Conservation (phyloP, 306 rosid species). For the Sicyos baderoa region DNA sequence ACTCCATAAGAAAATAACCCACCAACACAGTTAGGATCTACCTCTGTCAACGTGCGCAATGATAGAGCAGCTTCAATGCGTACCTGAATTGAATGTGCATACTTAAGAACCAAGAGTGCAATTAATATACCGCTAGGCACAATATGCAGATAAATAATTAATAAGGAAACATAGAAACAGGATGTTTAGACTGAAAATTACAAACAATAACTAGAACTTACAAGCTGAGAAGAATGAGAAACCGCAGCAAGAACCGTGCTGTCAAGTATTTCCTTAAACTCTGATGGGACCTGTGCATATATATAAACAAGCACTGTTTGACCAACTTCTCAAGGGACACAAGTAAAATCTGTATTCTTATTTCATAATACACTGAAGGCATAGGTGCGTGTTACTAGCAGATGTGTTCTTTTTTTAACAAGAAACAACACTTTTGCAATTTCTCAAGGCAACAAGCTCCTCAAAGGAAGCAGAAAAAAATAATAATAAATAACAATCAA, state of each 20-base stretch:
- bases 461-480: no score
- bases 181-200: neutral
- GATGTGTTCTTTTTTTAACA: neutral
- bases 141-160: neutral
- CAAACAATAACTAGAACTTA: slow-evolving; percentile 34
- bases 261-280: slow-evolving; percentile 89
- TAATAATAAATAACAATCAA: no score
- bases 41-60: slow-evolving; percentile 80
- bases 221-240: slow-evolving; percentile 80
- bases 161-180: neutral
- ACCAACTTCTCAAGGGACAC: neutral
- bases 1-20: slow-evolving; percentile 89
- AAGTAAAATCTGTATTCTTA: neutral
- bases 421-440: no score
- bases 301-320: slow-evolving; percentile 23
- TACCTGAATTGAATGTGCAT: slow-evolving; percentile 41
- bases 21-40: slow-evolving; percentile 96
- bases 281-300: slow-evolving; percentile 76
- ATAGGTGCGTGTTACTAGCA: neutral
- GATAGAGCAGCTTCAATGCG: slow-evolving; percentile 91
- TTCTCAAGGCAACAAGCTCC: no score
- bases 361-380: neutral
- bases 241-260: slow-evolving; percentile 75
- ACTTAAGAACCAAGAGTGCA: neutral
- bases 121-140: neutral